Evolutionary conservation across 441 rosid genomes (phyloP).

Genomic region (Pelargonium exstipulatum): DNA sequence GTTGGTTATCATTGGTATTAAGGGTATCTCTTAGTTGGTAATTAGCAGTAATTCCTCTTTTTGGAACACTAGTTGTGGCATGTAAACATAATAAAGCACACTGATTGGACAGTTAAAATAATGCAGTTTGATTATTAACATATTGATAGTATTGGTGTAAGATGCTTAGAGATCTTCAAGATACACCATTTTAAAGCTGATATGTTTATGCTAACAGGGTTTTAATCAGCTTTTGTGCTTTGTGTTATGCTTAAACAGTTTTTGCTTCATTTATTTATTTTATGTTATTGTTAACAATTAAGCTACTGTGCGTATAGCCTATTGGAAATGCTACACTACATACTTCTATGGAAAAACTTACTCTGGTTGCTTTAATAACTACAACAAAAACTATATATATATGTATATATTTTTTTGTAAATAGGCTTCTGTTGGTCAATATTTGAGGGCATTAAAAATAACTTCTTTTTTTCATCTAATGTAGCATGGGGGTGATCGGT

Average conservation of each 20-base stretch:
- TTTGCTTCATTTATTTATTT: background rate
- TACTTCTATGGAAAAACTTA: background rate
- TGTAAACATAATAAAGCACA: background rate
- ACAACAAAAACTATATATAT: too few relatives aligned
- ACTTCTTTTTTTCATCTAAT: slow-evolving; percentile 14
- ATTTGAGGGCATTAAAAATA: background rate
- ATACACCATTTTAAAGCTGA: background rate
- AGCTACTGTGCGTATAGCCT: slow-evolving; percentile 5
- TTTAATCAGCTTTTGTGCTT: background rate
- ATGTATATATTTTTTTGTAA: background rate
- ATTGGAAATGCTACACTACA: background rate
- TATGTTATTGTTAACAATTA: background rate
- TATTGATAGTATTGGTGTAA: background rate
- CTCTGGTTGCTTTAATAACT: background rate
- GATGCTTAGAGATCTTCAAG: background rate
- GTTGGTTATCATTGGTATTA: background rate
- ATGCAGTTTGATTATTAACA: background rate
- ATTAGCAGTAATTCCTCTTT: background rate
- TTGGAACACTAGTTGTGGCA: background rate
- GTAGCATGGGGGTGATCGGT: slow-evolving; percentile 85
- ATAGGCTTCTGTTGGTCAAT: background rate
- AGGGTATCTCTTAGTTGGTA: background rate
- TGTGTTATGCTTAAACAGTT: background rate
- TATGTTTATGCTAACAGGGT: background rate
- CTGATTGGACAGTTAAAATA: background rate